Conservation (phyloP, 2,329 filamentous ascomycete species). For the Thelonectria rubi region DNA sequence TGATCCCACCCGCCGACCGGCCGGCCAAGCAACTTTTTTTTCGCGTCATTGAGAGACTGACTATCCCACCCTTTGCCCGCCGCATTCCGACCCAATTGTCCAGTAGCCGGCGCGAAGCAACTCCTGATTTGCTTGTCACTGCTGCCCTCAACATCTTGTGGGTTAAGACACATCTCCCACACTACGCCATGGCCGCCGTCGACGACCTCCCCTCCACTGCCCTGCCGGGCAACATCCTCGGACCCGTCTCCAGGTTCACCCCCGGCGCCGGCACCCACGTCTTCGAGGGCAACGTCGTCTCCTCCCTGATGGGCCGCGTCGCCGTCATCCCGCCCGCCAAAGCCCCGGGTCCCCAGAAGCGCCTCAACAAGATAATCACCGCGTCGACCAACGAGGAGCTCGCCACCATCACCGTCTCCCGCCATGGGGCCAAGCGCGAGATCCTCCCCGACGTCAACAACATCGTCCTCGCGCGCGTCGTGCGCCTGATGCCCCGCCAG, state of each 20-base stretch:
- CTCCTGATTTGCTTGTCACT: neutral
- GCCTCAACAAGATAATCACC: slow-evolving; percentile 67
- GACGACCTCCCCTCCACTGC: slow-evolving; percentile 63
- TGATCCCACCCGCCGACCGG: slow-evolving; percentile 6
- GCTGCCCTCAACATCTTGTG: neutral
- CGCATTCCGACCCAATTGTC: neutral
- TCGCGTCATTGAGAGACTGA: neutral
- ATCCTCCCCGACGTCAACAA: slow-evolving; percentile 84
- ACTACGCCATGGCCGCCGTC: slow-evolving; percentile 39
- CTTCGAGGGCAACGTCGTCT: slow-evolving; percentile 76
- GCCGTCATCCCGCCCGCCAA: slow-evolving; percentile 60
- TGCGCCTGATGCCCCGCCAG: slow-evolving; percentile 84
- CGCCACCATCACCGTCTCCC: slow-evolving; percentile 65
- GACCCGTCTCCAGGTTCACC: slow-evolving; percentile 69
- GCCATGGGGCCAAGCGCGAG: slow-evolving; percentile 65
- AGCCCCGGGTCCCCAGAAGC: slow-evolving; percentile 62
- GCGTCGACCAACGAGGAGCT: slow-evolving; percentile 55
- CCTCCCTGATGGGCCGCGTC: slow-evolving; percentile 83
- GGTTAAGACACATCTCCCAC: slow-evolving; percentile 32
- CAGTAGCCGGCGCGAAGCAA: neutral
- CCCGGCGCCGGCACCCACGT: slow-evolving; percentile 88
- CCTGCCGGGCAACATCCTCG: slow-evolving; percentile 85
- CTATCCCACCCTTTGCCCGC: neutral
- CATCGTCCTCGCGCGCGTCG: slow-evolving; percentile 84
- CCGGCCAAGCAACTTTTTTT: neutral